These are phyloP conservation scores for Adenanthera pavonina DNA, from an alignment of 306 rosid genomes.

Conservation along the genomic window DNA sequence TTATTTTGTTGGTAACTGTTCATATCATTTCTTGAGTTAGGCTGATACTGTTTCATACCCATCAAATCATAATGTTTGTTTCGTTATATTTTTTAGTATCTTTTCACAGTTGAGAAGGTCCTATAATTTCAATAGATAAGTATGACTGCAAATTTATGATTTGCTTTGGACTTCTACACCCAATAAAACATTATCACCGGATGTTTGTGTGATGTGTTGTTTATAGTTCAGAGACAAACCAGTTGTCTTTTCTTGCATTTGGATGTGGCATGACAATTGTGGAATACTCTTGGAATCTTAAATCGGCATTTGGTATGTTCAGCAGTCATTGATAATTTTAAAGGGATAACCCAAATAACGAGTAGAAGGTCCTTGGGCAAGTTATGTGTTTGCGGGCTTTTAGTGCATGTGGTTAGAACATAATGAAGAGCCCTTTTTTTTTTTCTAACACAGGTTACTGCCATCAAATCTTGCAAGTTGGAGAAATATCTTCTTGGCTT, in stretches of 20 bases:
- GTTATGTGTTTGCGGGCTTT: neutral
- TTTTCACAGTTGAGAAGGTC: neutral
- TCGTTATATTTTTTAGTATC: neutral
- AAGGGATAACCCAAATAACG: neutral
- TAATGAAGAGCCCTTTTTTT: neutral
- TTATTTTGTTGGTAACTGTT: neutral
- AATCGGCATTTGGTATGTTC: neutral
- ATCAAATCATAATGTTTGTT: slow-evolving; percentile 22
- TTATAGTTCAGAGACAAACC: neutral
- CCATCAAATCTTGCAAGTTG: neutral
- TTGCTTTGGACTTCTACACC: neutral
- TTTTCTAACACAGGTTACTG: neutral
- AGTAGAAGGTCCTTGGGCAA: neutral
- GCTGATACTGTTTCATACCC: neutral
- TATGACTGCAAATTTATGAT: neutral
- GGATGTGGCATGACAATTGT: neutral
- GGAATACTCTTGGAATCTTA: neutral
- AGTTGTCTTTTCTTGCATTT: neutral
- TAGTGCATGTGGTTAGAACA: neutral
- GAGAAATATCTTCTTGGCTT: neutral
- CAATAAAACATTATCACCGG: neutral
- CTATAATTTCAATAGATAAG: neutral
- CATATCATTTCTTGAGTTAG: slow-evolving; percentile 5
- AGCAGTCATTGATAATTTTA: neutral
- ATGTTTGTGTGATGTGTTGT: neutral